Evolutionary conservation across 2,329 filamentous ascomycete species (phyloP).

Genomic region (Dothideomycetes sp.): DNA sequence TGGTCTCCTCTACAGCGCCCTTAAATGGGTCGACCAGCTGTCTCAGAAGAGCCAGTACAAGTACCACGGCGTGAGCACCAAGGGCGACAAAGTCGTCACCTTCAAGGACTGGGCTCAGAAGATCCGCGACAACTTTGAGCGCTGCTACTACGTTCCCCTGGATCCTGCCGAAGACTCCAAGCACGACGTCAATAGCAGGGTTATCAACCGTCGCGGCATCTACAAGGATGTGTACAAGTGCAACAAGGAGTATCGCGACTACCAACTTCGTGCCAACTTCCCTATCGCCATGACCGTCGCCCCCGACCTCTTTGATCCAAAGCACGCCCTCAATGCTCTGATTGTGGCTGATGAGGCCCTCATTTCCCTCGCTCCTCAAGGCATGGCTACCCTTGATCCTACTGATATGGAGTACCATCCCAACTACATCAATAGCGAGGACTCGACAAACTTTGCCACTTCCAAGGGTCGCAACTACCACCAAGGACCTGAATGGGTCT

Average conservation of each 20-base stretch:
- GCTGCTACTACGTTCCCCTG: slow-evolving; percentile 77
- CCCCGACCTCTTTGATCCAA: slow-evolving; percentile 71
- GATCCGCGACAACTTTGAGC: slow-evolving; percentile 81
- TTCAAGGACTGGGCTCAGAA: slow-evolving; percentile 70
- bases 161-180: slow-evolving; percentile 59
- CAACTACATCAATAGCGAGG: slow-evolving; percentile 91
- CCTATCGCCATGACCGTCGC: slow-evolving; percentile 92
- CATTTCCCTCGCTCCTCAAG: slow-evolving; percentile 67
- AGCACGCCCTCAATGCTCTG: slow-evolving; percentile 71
- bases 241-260: slow-evolving; percentile 94
- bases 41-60: slow-evolving; percentile 60
- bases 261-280: slow-evolving; percentile 91
- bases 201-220: slow-evolving; percentile 86
- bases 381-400: slow-evolving; percentile 94
- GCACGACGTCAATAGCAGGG: slow-evolving; percentile 68
- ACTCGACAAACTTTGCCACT: slow-evolving; percentile 82
- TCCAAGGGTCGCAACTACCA: slow-evolving; percentile 96
- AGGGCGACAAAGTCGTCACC: slow-evolving; percentile 46
- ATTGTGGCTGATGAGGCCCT: slow-evolving; percentile 70
- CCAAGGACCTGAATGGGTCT: slow-evolving; percentile 95
- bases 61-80: slow-evolving; percentile 57
- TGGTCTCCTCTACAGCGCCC: slow-evolving; percentile 80
- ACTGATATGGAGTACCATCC: slow-evolving; percentile 86
- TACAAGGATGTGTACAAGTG: slow-evolving; percentile 96
- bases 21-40: slow-evolving; percentile 68